Evolutionary conservation across 1,284 basidiomycete genomes (phyloP), one percentile per base, ranked within the genome.

Genomic region (Cystobasidiaceae sp.): DNA sequence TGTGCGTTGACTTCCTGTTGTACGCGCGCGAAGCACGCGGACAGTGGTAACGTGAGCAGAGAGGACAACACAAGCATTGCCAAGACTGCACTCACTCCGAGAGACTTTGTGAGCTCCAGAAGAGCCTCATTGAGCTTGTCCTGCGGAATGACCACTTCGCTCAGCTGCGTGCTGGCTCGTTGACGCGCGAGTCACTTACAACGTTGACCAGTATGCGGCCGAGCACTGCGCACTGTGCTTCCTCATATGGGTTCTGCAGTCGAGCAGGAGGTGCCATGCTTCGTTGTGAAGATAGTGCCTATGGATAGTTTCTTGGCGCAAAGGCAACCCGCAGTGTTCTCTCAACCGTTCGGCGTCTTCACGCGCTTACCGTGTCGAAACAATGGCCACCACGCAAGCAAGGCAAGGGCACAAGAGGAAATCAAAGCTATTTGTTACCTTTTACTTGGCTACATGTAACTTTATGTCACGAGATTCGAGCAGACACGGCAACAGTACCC

Each of bases 91-190:
- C 66, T 25, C 37, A 71, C 70, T n/a, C 64, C 65, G 3, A 71
- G 54, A 4, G 67, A 52, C 15, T 62, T 50, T 17, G 66, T 69
- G 33, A 71, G 49, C 61, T 71, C 70, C n/a, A 66, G 56, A 37
- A 71, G 63, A 17, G 70, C 70, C 55, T 71, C 70, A 28, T 69
- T 69, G 15, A 71, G 58, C 62, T 71, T 71, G 27, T 71, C 70
- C 66, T 67, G 41, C 37, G 13, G 23, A 27, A 8, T 11, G n/a
- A 41, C 17, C 39, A 28, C 27, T 5, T 32, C 11, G n/a, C n/a
- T n/a, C 9, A 17, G 32, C n/a, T 39, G 30, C 52, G n/a, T n/a
- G 13, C 27, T 6, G 33, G 5, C 44, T 11, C n/a, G 7, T 21
- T n/a, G 17, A 30, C 6, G 37, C 15, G 45, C 15, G 60, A n/a